Evolutionary conservation across 495 filamentous ascomycete genomes (phyloP).

Genomic region (Xylaria longipes): DNA sequence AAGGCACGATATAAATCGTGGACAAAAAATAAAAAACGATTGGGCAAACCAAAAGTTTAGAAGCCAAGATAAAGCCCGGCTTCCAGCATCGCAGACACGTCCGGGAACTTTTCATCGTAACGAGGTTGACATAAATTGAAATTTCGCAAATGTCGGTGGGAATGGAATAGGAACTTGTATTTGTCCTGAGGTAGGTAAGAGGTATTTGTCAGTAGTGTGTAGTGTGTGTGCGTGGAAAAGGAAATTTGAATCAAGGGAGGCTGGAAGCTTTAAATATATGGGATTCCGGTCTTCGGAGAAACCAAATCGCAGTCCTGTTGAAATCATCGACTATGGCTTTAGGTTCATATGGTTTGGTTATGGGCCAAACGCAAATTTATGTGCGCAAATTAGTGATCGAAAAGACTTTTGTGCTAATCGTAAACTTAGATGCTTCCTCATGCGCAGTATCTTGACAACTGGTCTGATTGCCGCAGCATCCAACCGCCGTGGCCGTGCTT

Average conservation of each 20-base stretch:
- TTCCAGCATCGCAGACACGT: conserved; percentile 21
- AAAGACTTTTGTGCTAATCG: conserved; percentile 13
- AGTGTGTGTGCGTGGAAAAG: conserved; percentile 16
- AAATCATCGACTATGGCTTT: conserved; percentile 15
- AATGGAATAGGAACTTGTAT: conserved; percentile 24
- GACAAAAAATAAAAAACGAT: neutral
- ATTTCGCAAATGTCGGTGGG: conserved; percentile 14
- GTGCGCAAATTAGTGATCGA: conserved; percentile 3
- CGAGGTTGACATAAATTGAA: conserved; percentile 21
- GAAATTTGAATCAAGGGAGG: conserved; percentile 14
- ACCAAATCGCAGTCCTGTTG: conserved; percentile 6
- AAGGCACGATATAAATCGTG: neutral
- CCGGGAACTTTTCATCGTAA: conserved; percentile 25
- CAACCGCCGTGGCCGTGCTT: conserved; percentile 18
- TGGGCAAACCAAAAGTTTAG: neutral
- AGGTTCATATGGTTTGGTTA: conserved; percentile 19
- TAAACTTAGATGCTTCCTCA: conserved; percentile 20
- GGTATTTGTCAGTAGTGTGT: conserved; percentile 23
- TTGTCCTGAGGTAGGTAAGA: conserved; percentile 23
- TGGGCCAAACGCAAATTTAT: conserved; percentile 16
- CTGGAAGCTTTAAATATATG: conserved; percentile 23
- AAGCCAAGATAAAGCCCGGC: neutral
- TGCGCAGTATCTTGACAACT: conserved; percentile 21
- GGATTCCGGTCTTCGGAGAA: conserved; percentile 22
- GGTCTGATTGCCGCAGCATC: conserved; percentile 14